Conservation (phyloP, 805 yeast genomes). For the Millerago galiae region DNA sequence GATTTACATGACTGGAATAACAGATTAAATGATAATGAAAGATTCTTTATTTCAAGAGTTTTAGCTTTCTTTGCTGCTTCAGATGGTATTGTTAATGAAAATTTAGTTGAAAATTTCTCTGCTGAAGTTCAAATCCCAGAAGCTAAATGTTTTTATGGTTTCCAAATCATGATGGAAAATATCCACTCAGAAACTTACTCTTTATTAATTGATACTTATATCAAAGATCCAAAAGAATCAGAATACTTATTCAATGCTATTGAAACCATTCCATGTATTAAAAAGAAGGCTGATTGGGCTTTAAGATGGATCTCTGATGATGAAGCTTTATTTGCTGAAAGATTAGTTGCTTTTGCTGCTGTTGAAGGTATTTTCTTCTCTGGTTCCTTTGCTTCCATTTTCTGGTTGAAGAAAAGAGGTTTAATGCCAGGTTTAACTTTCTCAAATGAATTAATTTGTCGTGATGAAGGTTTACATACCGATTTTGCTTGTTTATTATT, state of each 20-base stretch:
- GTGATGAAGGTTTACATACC: constrained; percentile 98
- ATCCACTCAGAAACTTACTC: constrained; percentile 98
- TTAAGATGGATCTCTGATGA: constrained; percentile 91
- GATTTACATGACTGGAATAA: constrained; percentile 91
- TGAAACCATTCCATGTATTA: constrained; percentile 92
- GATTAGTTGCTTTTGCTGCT: constrained; percentile 97
- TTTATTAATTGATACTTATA: constrained; percentile 86
- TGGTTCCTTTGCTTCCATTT: constrained; percentile 96
- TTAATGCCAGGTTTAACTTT: constrained; percentile 98
- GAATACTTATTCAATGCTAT: constrained; percentile 90
- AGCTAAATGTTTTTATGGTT: constrained; percentile 97
- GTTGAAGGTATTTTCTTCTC: constrained; percentile 98
- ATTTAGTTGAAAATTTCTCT: constrained; percentile 92
- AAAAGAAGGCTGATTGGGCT: constrained; percentile 98
- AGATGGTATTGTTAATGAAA: constrained; percentile 97
- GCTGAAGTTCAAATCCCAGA: constrained; percentile 97
- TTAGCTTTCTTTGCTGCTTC: constrained; percentile 98
- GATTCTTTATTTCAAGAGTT: constrained; percentile 86
- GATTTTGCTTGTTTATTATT: constrained; percentile 96
- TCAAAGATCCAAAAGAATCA: constrained; percentile 92
- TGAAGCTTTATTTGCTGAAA: constrained; percentile 87
- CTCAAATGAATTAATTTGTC: constrained; percentile 94
- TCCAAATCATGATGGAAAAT: constrained; percentile 99
- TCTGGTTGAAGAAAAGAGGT: constrained; percentile 99
- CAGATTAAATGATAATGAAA: constrained; percentile 82